A percentile compares a stretch with the other conserved stretches of the same genome.
Conservation (phyloP, 257 asterid genomes). For the Solanum peruvianum region DNA sequence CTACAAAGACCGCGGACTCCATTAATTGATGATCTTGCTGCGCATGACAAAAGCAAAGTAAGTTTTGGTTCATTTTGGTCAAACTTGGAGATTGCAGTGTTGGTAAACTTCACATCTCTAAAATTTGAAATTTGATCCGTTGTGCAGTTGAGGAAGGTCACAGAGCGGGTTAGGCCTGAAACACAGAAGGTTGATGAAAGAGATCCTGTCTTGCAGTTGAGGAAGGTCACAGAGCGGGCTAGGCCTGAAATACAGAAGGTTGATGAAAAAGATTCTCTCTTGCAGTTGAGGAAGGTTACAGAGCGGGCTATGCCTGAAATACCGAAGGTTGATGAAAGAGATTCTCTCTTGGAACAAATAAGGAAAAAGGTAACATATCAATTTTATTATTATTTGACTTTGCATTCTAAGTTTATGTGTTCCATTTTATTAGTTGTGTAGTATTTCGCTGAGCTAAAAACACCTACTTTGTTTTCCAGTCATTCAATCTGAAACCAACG, state of each 20-base stretch:
- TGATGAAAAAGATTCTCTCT: slow-evolving; percentile 27
- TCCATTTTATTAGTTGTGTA: neutral
- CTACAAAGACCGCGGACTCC: slow-evolving; percentile 59
- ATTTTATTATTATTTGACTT: neutral
- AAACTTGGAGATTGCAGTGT: neutral
- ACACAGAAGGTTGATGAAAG: slow-evolving; percentile 52
- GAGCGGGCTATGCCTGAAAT: slow-evolving; percentile 36
- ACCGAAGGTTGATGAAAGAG: slow-evolving; percentile 37
- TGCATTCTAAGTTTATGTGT: neutral
- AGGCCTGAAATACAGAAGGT: slow-evolving; percentile 38
- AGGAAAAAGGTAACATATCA: slow-evolving; percentile 49
- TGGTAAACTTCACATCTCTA: slow-evolving; percentile 6
- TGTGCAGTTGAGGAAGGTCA: slow-evolving; percentile 68
- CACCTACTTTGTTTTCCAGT: slow-evolving; percentile 30
- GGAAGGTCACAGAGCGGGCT: slow-evolving; percentile 29
- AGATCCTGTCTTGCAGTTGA: slow-evolving; percentile 46
- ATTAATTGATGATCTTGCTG: slow-evolving; percentile 56
- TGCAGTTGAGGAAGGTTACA: slow-evolving; percentile 33
- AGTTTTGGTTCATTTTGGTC: slow-evolving; percentile 6
- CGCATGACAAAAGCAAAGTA: slow-evolving; percentile 82
- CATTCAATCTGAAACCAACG: slow-evolving; percentile 83
- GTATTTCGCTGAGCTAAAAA: slow-evolving; percentile 5
- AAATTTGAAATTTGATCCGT: slow-evolving; percentile 1
- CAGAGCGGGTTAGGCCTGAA: slow-evolving; percentile 39
- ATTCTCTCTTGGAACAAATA: slow-evolving; percentile 70